Percentiles rank a stretch among this genome's conserved stretches.
Conservation (phyloP, 495 filamentous ascomycete genomes). For the Amorphotheca resinae region DNA sequence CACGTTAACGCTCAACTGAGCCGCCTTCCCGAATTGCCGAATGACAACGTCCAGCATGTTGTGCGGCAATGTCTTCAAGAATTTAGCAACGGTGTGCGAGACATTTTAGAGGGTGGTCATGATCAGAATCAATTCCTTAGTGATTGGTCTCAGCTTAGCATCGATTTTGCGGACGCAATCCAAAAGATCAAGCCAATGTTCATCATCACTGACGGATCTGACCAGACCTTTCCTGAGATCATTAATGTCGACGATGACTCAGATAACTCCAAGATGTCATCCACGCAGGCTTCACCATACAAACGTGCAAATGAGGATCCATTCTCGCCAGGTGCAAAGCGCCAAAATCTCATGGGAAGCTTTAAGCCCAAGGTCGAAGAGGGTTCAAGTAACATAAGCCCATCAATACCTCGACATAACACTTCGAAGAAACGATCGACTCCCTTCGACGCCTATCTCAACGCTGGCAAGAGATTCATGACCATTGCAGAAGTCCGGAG, state of each 20-base stretch:
- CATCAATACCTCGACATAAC: neutral
- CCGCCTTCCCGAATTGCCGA: constrained; percentile 40
- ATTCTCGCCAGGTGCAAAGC: neutral
- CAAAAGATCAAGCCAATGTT: constrained; percentile 15
- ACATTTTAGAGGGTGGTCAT: constrained; percentile 20
- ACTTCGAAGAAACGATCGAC: neutral
- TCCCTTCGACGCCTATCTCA: neutral
- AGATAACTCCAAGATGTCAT: neutral
- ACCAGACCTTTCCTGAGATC: neutral
- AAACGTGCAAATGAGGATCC: neutral
- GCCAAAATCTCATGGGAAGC: neutral
- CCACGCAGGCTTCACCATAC: neutral
- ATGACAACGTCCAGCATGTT: constrained; percentile 34
- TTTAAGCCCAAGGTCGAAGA: neutral
- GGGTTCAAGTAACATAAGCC: no score
- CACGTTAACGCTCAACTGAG: constrained; percentile 35
- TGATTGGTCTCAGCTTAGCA: constrained; percentile 16
- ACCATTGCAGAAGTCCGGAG: constrained; percentile 7
- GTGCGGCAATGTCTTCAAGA: constrained; percentile 30
- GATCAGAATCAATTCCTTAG: constrained; percentile 16
- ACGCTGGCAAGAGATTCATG: constrained; percentile 5
- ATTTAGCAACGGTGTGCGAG: constrained; percentile 29
- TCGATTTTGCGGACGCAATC: constrained; percentile 25
- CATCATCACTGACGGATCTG: constrained; percentile 1
- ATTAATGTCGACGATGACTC: neutral